Evolutionary conservation across 2,329 filamentous ascomycete species (phyloP).

Genomic region (Lizonia empirigonia): DNA sequence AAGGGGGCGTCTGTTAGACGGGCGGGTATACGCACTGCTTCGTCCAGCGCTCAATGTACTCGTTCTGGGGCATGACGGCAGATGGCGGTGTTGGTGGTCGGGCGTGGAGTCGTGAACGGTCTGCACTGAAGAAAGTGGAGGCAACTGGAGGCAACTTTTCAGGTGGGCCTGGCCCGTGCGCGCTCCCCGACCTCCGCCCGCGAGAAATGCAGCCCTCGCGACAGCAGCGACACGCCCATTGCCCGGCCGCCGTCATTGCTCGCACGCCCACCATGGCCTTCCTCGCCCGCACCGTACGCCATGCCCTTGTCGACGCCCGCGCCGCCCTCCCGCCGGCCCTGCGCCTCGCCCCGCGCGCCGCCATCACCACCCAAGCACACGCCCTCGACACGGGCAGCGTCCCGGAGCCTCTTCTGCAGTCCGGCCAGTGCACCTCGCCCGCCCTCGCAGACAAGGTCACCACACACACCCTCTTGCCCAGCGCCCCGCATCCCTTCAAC

Average conservation of each 20-base stretch:
- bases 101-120: conserved; percentile 7
- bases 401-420: conserved; percentile 54
- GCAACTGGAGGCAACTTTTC: conserved; percentile 4
- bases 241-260: conserved; percentile 1
- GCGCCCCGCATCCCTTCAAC: conserved; percentile 19
- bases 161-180: conserved; percentile 18
- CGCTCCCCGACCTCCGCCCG: conserved; percentile 21
- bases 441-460: conserved; percentile 32
- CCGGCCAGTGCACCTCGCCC: conserved; percentile 48
- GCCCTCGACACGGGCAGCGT: conserved; percentile 46
- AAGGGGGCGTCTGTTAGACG: not conserved
- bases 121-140: conserved; percentile 4
- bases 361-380: conserved; percentile 51
- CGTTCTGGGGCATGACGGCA: conserved; percentile 73
- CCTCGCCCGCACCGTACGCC: conserved; percentile 62
- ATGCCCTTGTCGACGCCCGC: conserved; percentile 67
- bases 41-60: conserved; percentile 75
- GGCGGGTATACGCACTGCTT: conserved; percentile 58
- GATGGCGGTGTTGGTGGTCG: not conserved
- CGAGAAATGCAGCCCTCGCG: conserved; percentile 17
- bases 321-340: conserved; percentile 52
- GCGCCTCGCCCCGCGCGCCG: conserved; percentile 58
- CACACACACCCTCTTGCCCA: conserved; percentile 22
- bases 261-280: conserved; percentile 40
- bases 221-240: not conserved